Base-by-base conservation (phyloP, 768 basidiomycete genomes). In the Boletus rufocinnamomeus region DNA sequence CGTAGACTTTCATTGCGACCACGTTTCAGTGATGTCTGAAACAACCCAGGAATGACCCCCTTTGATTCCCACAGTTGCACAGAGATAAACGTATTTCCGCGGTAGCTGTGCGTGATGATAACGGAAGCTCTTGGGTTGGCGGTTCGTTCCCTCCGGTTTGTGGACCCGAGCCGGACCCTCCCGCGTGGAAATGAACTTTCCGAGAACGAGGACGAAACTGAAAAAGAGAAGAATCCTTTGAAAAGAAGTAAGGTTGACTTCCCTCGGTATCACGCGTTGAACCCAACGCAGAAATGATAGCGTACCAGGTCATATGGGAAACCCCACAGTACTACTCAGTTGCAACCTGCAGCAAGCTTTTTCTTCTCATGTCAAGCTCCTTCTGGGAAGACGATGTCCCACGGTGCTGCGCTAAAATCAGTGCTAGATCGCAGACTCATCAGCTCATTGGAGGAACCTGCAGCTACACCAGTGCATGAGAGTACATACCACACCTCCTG, bases 331-430 rank as follows among this genome's bases (percentile, higher is more conserved):
- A n/a, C n/a, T 50, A 37, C 25, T 34, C 48, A 38, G 44, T 38
- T 35, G 25, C 4, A 44, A 19, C 25, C 4, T 32, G 37, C 5
- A 50, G 46, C 11, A 21, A 35, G 1, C 16, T 14, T 6, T 25
- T 50, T 44, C 48, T 52, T 61, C 52, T 25, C 54, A 51, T 54
- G 44, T 41, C 6, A 23, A 51, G 34, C 23, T 6, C 16, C 32
- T 13, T 43, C 30, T 16, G 37, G 43, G 35, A 49, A 38, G 30
- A 45, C 17, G 9, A 11, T 55, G n/a, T 45, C 11, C 56, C 25
- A 6, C 6, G 21, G 9, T 51, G 30, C 14, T 32, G 52, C n/a
- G 30, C 40, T 52, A 30, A 32, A 28, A 46, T 32, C 50, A 40
- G 57, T 21, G 34, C n/a, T 41, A 14, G 37, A 44, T 49, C 3